phyloP scores from a whole-genome alignment of 148 eudicot genomes.

The Arbutus unedo region DNA sequence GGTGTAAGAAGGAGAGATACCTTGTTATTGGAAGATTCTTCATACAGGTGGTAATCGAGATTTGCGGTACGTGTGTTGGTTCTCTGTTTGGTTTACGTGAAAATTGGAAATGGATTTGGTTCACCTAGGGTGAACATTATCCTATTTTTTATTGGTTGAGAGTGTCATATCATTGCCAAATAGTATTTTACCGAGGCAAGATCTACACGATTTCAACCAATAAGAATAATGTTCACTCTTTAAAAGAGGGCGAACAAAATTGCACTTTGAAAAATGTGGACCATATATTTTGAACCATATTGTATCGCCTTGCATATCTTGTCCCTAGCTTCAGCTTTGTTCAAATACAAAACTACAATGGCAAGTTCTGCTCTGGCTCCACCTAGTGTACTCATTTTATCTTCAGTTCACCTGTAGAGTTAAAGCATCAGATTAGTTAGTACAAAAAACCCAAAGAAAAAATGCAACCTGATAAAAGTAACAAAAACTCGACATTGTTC shows the following conservation, averaged over 20 bases:
- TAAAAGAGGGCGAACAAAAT: too few relatives aligned
- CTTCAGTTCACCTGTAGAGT: slow-evolving; percentile 28
- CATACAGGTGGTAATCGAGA: neutral
- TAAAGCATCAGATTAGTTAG: neutral
- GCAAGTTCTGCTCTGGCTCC: slow-evolving; percentile 82
- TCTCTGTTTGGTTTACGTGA: neutral
- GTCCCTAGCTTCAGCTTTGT: slow-evolving; percentile 98
- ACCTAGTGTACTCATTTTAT: slow-evolving; percentile 68
- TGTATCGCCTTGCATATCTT: slow-evolving; percentile 98
- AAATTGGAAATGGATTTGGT: neutral
- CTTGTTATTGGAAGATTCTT: neutral
- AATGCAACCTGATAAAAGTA: neutral
- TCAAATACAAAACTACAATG: slow-evolving; percentile 70
- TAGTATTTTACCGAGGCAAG: too few relatives aligned
- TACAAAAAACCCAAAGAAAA: neutral
- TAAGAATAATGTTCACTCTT: too few relatives aligned
- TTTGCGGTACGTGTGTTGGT: neutral
- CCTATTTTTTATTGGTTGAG: too few relatives aligned
- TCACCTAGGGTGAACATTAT: too few relatives aligned
- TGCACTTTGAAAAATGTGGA: too few relatives aligned
- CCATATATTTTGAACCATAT: slow-evolving; percentile 82
- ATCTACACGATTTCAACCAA: too few relatives aligned
- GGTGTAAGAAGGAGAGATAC: slow-evolving; percentile 20
- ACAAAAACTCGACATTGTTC: neutral
- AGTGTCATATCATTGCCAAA: too few relatives aligned